Percentiles rank a stretch among this genome's conserved stretches.
Evolutionary conservation across 2,329 filamentous ascomycete species (phyloP).

Genomic region (Aspergillus sp.): DNA sequence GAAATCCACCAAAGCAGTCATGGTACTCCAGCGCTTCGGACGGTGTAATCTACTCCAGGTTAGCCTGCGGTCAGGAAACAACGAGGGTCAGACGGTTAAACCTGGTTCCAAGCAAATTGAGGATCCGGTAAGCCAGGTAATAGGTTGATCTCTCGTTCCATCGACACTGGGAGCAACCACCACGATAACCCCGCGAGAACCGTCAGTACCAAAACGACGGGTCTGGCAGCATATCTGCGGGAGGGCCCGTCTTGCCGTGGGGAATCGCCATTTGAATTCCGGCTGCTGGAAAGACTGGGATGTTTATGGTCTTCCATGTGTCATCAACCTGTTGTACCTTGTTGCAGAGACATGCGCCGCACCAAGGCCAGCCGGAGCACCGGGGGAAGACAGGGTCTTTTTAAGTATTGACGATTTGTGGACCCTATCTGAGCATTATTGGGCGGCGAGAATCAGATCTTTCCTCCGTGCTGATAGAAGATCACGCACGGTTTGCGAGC

Average conservation of each 20-base stretch:
- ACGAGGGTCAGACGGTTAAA: slow-evolving; percentile 7
- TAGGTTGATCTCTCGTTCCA: background rate
- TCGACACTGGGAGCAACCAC: slow-evolving; percentile 8
- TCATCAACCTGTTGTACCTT: background rate
- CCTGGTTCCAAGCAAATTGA: slow-evolving; percentile 17
- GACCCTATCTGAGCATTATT: slow-evolving; percentile 6
- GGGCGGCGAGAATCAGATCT: background rate
- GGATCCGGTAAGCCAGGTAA: background rate
- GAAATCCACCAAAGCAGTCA: slow-evolving; percentile 47
- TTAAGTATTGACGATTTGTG: slow-evolving; percentile 1
- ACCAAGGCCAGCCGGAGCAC: background rate
- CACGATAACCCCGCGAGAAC: slow-evolving; percentile 7
- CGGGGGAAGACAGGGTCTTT: background rate
- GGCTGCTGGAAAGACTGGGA: background rate
- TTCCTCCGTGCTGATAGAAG: background rate
- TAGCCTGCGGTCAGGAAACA: background rate
- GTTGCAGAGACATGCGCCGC: background rate
- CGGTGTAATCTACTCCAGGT: slow-evolving; percentile 23
- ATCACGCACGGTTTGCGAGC: background rate
- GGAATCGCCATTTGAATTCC: slow-evolving; percentile 1
- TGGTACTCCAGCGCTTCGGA: slow-evolving; percentile 34
- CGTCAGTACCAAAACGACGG: slow-evolving; percentile 10
- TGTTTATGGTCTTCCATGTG: slow-evolving; percentile 10
- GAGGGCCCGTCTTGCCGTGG: background rate
- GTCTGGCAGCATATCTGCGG: background rate